Conservation (phyloP, 2,329 filamentous ascomycete species). For the Monosporascus sp. region DNA sequence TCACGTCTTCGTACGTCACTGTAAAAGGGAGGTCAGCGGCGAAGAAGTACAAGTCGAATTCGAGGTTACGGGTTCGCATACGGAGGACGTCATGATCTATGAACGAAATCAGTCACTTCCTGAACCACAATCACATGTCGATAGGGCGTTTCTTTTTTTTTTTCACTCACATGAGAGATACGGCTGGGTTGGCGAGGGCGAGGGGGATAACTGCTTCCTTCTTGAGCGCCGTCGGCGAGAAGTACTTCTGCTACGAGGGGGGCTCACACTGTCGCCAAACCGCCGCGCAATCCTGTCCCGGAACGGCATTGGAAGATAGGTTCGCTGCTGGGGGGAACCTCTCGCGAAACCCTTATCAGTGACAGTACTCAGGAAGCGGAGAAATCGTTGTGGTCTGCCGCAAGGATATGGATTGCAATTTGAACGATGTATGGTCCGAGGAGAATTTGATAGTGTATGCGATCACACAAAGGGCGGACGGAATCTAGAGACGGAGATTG, state of each 20-base stretch:
- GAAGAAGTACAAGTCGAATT: not conserved
- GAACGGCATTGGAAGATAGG: conserved; percentile 23
- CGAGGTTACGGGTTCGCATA: conserved; percentile 17
- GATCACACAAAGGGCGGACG: no score
- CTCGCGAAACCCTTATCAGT: not conserved
- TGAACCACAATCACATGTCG: not conserved
- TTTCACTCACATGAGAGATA: conserved; percentile 41
- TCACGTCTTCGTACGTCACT: conserved; percentile 89
- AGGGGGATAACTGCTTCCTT: conserved; percentile 25
- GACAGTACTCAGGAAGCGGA: no score
- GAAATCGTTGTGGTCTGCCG: no score
- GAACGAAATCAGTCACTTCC: conserved; percentile 4
- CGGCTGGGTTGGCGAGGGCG: conserved; percentile 33
- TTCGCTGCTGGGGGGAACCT: not conserved
- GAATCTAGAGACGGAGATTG: no score
- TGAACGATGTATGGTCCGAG: no score
- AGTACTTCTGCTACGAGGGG: conserved; percentile 10
- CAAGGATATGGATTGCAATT: no score
- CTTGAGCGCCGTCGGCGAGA: conserved; percentile 19
- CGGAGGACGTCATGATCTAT: conserved; percentile 33
- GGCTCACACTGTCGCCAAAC: conserved; percentile 29
- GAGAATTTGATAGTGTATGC: no score
- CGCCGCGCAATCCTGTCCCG: conserved; percentile 25
- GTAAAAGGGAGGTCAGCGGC: conserved; percentile 10
- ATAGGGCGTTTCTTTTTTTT: not conserved